Base-by-base conservation (phyloP, 208 protist genomes). In the Balamuthia mandrillaris region DNA sequence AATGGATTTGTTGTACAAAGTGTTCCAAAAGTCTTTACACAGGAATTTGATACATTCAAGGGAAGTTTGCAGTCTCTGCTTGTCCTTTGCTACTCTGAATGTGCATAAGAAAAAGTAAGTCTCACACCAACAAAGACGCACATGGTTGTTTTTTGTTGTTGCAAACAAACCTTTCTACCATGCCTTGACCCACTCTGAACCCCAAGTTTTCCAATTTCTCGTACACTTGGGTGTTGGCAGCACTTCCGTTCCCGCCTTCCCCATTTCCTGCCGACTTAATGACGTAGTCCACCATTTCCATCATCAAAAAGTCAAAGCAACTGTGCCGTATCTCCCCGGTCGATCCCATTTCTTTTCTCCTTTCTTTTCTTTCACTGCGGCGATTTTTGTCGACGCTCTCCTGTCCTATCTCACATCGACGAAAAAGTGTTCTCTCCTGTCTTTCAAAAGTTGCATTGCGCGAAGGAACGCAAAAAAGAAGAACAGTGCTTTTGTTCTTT, bases 21-120 rank as follows among this genome's bases (percentile, higher is more conserved):
- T 37, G 33, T 24, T 44, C 70, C 70, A 79, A 18, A 79, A 58
- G 47, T 79, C 70, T 49, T 79, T 79, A 31, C 70, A 79, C 2
- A 79, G 45, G 29, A 79, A 79, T 49, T 79, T 79, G 45, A 79
- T 79, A 12, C 37, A 4, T n/a, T 79, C 70, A 4, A 79, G 45
- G 29, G 21, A n/a, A 49, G 52, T 49, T n/a, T 52, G 52, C 33
- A 79, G 60, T 27, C 45, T 42, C 9, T 27, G 41, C 27, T 58
- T 52, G 70, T 79, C 47, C 70, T 60, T 58, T 42, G 70, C 47
- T 2, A 79, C 37, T 9, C 70, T 79, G 27, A 29, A 44, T 3
- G 54, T 37, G 5, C 42, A n/a, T n/a, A n/a, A n/a, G n/a, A n/a
- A n/a, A n/a, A n/a, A n/a, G n/a, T n/a, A n/a, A n/a, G n/a, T n/a